A percentile compares a stretch with the other conserved stretches of the same genome.
phyloP scores from a whole-genome alignment of 441 rosid genomes.

The Kokia cookei region DNA sequence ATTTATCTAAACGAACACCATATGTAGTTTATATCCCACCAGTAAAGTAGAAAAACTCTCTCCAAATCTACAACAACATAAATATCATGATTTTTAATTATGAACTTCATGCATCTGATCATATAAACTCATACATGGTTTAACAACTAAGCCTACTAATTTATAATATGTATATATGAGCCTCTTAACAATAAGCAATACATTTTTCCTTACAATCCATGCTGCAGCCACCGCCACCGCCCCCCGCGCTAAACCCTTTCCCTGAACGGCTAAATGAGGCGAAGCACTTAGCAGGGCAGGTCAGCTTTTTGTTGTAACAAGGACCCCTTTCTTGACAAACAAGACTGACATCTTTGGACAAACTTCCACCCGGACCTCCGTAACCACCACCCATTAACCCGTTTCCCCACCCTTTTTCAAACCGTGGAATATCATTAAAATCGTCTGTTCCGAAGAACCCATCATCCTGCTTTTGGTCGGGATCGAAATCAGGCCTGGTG shows the following conservation, averaged over 20 bases:
- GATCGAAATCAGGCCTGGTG: constrained; percentile 33
- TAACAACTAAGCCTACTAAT: background rate
- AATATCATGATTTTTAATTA: background rate
- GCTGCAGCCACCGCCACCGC: constrained; percentile 94
- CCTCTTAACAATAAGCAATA: constrained; percentile 59
- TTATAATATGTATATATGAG: background rate
- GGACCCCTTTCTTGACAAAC: constrained; percentile 79
- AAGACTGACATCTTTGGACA: constrained; percentile 55
- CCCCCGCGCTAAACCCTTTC: constrained; percentile 82
- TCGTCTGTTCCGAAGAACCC: constrained; percentile 55
- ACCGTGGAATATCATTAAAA: constrained; percentile 34
- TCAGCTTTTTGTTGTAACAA: constrained; percentile 74
- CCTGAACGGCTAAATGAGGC: constrained; percentile 73
- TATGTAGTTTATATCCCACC: background rate
- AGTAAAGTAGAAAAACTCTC: background rate
- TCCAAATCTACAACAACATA: background rate
- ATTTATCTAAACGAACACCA: background rate
- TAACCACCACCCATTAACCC: constrained; percentile 68
- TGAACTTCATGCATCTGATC: background rate
- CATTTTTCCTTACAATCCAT: constrained; percentile 95
- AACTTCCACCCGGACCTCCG: constrained; percentile 79
- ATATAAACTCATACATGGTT: background rate
- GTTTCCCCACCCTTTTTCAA: constrained; percentile 50
- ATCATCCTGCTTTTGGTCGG: constrained; percentile 22
- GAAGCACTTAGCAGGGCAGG: constrained; percentile 93